Evolutionary conservation across 1,284 basidiomycete species (phyloP).

Genomic region (Ganoderma sp.): DNA sequence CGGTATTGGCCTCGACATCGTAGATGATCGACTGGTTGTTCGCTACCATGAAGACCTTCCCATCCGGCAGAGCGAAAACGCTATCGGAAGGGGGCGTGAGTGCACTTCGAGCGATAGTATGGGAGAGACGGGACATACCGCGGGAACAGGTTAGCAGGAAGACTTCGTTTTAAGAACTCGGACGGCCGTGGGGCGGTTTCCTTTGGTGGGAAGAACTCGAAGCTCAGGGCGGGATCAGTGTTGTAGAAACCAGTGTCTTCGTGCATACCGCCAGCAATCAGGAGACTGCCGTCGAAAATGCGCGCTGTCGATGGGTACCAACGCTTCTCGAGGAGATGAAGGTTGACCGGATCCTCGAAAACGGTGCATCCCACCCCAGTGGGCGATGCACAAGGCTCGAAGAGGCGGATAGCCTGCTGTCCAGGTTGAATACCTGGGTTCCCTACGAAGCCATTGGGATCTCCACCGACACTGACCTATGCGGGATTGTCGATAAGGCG

Average conservation of each 20-base stretch:
- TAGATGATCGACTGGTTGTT: conserved; percentile 45
- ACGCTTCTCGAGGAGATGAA: conserved; percentile 43
- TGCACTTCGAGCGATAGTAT: not conserved
- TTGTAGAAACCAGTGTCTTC: conserved; percentile 46
- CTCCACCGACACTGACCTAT: conserved; percentile 50
- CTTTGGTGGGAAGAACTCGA: conserved; percentile 60
- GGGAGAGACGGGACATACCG: conserved; percentile 22
- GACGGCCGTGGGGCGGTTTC: conserved; percentile 51
- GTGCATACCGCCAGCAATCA: conserved; percentile 50
- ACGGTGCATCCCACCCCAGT: conserved; percentile 45
- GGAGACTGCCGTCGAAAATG: conserved; percentile 48
- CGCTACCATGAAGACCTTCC: conserved; percentile 53
- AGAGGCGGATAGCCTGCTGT: conserved; percentile 42
- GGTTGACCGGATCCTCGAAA: conserved; percentile 44
- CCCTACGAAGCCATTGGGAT: conserved; percentile 48
- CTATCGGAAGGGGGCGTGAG: conserved; percentile 10
- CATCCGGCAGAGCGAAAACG: conserved; percentile 35
- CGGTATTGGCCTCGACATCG: conserved; percentile 40
- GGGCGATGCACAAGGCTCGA: conserved; percentile 44
- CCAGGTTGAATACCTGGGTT: conserved; percentile 39
- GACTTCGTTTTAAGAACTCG: conserved; percentile 46
- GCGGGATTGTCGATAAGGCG: conserved; percentile 20
- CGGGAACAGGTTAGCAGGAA: conserved; percentile 34
- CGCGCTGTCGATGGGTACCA: conserved; percentile 52
- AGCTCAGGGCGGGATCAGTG: conserved; percentile 51